Evolutionary conservation across 2,329 filamentous ascomycete species (phyloP).

Genomic region (Endoconidiophora laricicola): DNA sequence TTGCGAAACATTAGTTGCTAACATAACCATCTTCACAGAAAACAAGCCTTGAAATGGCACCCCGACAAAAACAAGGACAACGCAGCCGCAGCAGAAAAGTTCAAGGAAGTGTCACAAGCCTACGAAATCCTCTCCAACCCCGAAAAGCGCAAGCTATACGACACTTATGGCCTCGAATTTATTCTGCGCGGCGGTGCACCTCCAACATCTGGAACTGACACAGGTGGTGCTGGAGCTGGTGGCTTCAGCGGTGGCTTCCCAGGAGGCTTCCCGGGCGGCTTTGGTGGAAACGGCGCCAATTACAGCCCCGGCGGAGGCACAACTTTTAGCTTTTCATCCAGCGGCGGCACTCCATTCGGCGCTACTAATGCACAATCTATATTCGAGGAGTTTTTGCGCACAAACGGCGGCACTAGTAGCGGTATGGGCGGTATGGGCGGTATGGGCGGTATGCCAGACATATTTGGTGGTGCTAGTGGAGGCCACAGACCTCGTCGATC

Average conservation of each 20-base stretch:
- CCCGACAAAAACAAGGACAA: conserved; percentile 98
- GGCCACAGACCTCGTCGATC: background rate
- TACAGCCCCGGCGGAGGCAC: conserved; percentile 1
- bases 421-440: conserved; percentile 25
- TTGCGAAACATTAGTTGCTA: background rate
- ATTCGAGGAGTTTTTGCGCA: conserved; percentile 67
- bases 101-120: conserved; percentile 94
- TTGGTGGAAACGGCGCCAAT: conserved; percentile 32
- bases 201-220: conserved; percentile 38
- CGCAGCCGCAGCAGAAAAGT: conserved; percentile 71
- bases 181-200: conserved; percentile 62
- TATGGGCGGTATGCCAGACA: conserved; percentile 23
- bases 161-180: conserved; percentile 88
- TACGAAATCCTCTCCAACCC: conserved; percentile 97
- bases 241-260: conserved; percentile 29
- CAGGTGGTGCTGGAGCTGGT: conserved; percentile 27
- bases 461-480: conserved; percentile 1
- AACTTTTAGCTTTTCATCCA: conserved; percentile 22
- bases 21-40: conserved; percentile 36
- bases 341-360: conserved; percentile 47
- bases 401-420: conserved; percentile 25
- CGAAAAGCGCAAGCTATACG: conserved; percentile 90
- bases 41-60: conserved; percentile 80
- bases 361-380: conserved; percentile 75
- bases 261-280: conserved; percentile 33